Percentiles rank a stretch among this genome's conserved stretches.
phyloP scores from a whole-genome alignment of 2,329 filamentous ascomycete species.

The Elsinoe fawcettii region DNA sequence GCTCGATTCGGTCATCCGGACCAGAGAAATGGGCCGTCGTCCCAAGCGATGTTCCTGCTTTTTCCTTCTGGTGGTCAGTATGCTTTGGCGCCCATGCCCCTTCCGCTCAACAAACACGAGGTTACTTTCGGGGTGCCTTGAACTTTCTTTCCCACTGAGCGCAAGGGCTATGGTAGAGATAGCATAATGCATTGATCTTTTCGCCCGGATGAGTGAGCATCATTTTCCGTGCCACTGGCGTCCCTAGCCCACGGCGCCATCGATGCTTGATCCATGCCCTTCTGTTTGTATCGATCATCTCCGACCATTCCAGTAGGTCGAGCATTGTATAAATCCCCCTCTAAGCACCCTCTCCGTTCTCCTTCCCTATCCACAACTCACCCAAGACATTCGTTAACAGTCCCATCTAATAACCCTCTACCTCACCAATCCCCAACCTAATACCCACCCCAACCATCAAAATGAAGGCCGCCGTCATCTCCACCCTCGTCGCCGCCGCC shows the following conservation, averaged over 20 bases:
- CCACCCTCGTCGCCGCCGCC: slow-evolving; percentile 26
- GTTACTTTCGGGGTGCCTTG: neutral
- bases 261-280: neutral
- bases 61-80: neutral
- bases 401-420: neutral
- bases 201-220: too few relatives aligned
- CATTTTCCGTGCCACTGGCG: neutral
- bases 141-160: neutral
- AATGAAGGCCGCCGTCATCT: slow-evolving; percentile 36
- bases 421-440: neutral
- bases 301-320: neutral
- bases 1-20: neutral
- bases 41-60: neutral
- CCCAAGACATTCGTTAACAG: slow-evolving; percentile 13
- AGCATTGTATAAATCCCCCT: slow-evolving; percentile 6
- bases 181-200: neutral
- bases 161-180: neutral
- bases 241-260: neutral
- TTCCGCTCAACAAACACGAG: neutral
- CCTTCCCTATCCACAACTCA: neutral
- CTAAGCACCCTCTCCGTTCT: neutral
- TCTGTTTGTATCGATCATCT: slow-evolving; percentile 8
- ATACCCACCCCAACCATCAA: slow-evolving; percentile 27
- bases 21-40: neutral
- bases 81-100: neutral